Base-by-base conservation (phyloP, 768 basidiomycete species). In the Russula sp. region DNA sequence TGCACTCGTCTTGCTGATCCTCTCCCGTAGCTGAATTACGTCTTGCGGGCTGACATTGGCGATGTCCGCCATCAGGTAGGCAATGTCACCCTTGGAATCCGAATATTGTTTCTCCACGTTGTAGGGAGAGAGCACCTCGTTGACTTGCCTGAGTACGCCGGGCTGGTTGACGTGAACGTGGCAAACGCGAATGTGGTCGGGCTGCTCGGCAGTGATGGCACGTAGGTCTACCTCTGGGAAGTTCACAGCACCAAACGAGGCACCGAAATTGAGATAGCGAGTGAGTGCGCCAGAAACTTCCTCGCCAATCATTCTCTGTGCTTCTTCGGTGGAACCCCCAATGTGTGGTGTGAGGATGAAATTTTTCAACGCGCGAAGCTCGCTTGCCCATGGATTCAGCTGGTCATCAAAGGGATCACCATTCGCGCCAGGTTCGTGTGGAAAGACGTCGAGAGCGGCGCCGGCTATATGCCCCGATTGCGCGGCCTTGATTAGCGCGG, bases 61-160 rank as follows among this genome's bases (percentile, higher is more conserved):
- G 66, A 99, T 98, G 73, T 99, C 97, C 13, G 95, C 95, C 85
- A 99, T 88, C 65, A 99, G 82, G 74, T 98, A 98, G 29, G 95
- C 93, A 53, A 93, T 75, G 56, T 93, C 91, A 63, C 89, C 90
- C 76, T 93, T 93, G 49, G 92, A 93, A 71, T 99, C 97, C n/a
- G 96, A 94, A 75, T 88, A 98, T 76, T 98, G 97, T 78, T 98
- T 98, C 76, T 96, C 94, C 72, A 99, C 95, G 75, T 99, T 98
- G 81, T 95, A 93, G 42, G 92, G 87, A 52, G 90, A 89, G 45
- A 99, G 77, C 35, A 90, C 88, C 67, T 95, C 90, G 81, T 99
- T 99, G 79, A 99, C 90, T 70, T 86, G 84, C 69, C 85, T 87
- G 70, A 99, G 86, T 51, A 98, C 97, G 79, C 93, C 94, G 54